Percentiles rank a stretch among this genome's conserved stretches.
Conservation (phyloP, 2,329 filamentous ascomycete species). For the Pseudodiploospora longispora region DNA sequence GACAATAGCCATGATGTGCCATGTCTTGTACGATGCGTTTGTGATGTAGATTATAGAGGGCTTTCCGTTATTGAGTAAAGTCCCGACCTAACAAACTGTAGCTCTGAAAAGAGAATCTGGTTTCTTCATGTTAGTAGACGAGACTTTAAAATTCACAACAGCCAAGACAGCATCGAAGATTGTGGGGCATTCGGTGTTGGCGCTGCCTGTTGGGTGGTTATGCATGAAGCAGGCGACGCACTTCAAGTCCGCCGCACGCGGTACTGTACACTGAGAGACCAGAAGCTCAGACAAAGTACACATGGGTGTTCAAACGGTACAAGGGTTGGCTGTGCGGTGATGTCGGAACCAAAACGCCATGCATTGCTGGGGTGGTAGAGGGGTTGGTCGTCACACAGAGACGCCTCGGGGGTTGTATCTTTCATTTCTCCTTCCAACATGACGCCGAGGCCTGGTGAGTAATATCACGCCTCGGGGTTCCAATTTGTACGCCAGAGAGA, state of each 20-base stretch:
- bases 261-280: conserved; percentile 16
- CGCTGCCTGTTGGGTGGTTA: conserved; percentile 12
- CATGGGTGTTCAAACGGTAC: conserved; percentile 5
- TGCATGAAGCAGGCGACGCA: conserved; percentile 11
- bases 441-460: neutral
- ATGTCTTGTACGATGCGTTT: too few species aligned
- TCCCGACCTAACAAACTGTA: too few species aligned
- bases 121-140: neutral
- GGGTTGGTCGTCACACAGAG: conserved; percentile 13
- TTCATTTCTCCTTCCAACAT: conserved; percentile 7
- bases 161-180: conserved; percentile 4
- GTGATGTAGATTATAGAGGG: too few species aligned
- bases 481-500: too few species aligned
- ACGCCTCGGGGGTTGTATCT: conserved; percentile 7
- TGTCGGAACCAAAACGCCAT: conserved; percentile 19
- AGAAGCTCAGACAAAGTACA: conserved; percentile 11
- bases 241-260: conserved; percentile 10
- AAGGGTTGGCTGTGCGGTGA: conserved; percentile 11
- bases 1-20: too few species aligned
- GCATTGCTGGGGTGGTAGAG: conserved; percentile 10
- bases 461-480: too few species aligned
- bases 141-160: neutral
- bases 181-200: conserved; percentile 3
- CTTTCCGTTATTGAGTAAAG: too few species aligned
- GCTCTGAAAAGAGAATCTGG: neutral